These are phyloP conservation scores for Nothomitra cinnamomea DNA, from an alignment of 2,329 filamentous ascomycete species.

Conservation along the genomic window DNA sequence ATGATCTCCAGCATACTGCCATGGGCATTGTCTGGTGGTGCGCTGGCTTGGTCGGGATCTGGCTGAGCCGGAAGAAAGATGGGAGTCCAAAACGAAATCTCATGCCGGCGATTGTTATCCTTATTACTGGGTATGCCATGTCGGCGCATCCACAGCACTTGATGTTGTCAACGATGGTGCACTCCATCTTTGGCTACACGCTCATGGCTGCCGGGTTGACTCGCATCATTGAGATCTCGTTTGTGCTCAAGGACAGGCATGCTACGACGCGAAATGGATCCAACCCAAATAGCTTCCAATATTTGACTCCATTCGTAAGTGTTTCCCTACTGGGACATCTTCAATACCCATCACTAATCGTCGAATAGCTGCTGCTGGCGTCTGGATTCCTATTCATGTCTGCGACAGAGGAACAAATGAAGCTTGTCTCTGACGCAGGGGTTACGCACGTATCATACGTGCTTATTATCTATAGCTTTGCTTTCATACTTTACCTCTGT, in stretches of 20 bases:
- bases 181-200: slow-evolving; percentile 82
- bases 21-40: slow-evolving; percentile 99
- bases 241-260: slow-evolving; percentile 60
- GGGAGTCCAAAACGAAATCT: slow-evolving; percentile 84
- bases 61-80: slow-evolving; percentile 71
- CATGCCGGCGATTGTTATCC: slow-evolving; percentile 76
- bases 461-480: slow-evolving; percentile 75
- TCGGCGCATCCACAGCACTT: slow-evolving; percentile 74
- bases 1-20: slow-evolving; percentile 94
- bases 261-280: slow-evolving; percentile 48
- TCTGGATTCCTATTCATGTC: slow-evolving; percentile 96
- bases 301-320: slow-evolving; percentile 53
- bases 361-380: slow-evolving; percentile 60
- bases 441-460: slow-evolving; percentile 87
- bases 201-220: slow-evolving; percentile 78
- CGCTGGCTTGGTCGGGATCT: slow-evolving; percentile 77
- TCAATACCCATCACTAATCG: background rate
- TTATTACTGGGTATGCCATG: slow-evolving; percentile 93
- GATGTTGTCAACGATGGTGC: slow-evolving; percentile 71
- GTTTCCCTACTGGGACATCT: background rate
- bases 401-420: slow-evolving; percentile 92
- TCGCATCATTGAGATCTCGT: slow-evolving; percentile 79
- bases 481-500: slow-evolving; percentile 82
- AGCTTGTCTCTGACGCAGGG: slow-evolving; percentile 50
- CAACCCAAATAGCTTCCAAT: slow-evolving; percentile 57